Evolutionary conservation across 768 basidiomycete genomes (phyloP).

Genomic region (Tylopilus plumbeoviolaceoides): DNA sequence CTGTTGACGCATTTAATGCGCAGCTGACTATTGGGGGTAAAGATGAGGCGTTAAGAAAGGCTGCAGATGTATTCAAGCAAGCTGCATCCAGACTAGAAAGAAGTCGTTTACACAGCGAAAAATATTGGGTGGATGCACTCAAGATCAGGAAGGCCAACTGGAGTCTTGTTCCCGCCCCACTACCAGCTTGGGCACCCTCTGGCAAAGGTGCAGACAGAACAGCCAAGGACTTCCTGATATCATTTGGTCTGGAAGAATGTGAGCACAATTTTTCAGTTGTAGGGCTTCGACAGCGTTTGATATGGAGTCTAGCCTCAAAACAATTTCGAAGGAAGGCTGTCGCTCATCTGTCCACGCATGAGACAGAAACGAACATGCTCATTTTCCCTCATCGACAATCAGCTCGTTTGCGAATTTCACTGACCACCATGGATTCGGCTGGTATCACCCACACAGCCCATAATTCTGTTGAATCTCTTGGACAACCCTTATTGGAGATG

Average conservation of each 20-base stretch:
- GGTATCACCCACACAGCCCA: constrained; percentile 33
- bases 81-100: constrained; percentile 70
- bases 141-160: constrained; percentile 75
- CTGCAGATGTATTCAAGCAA: constrained; percentile 63
- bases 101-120: constrained; percentile 56
- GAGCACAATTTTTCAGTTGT: constrained; percentile 24
- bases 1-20: constrained; percentile 68
- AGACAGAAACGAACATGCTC: constrained; percentile 40
- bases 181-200: constrained; percentile 62
- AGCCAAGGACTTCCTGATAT: constrained; percentile 75
- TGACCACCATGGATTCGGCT: constrained; percentile 35
- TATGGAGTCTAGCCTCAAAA: constrained; percentile 48
- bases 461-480: constrained; percentile 33
- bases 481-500: constrained; percentile 42
- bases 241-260: constrained; percentile 84
- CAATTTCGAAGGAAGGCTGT: constrained; percentile 64
- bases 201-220: constrained; percentile 80
- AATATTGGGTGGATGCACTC: constrained; percentile 80
- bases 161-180: constrained; percentile 75
- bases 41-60: constrained; percentile 73
- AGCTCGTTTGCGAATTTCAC: constrained; percentile 58
- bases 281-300: background rate
- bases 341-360: constrained; percentile 58
- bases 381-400: constrained; percentile 63
- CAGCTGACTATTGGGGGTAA: constrained; percentile 75